These are phyloP conservation scores for Phoma sp. DNA, from an alignment of 2,329 filamentous ascomycete species.

Conservation along the genomic window DNA sequence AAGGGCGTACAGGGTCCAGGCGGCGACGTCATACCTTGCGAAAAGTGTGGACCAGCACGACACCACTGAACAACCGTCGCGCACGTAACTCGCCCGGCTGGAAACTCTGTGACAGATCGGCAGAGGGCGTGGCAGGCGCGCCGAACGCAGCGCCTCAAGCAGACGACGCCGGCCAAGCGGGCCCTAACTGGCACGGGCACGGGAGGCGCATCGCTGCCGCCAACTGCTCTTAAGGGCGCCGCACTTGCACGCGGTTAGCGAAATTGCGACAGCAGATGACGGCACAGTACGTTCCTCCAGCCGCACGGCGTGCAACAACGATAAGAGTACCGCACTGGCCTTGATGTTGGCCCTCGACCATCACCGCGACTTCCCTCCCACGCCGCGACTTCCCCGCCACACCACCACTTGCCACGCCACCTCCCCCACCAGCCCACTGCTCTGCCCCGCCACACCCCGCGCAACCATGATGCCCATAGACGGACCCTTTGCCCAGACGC, in stretches of 20 bases:
- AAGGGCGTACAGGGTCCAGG: background rate
- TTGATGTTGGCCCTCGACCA: background rate
- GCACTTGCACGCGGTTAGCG: conserved; percentile 7
- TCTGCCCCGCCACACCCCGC: background rate
- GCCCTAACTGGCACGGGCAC: background rate
- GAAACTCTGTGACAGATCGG: no score
- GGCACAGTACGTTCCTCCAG: background rate
- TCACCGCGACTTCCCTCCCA: background rate
- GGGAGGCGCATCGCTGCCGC: background rate
- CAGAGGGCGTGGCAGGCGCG: background rate
- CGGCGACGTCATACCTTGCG: background rate
- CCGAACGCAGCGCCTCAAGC: background rate
- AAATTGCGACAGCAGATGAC: conserved; percentile 10
- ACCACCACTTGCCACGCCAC: background rate
- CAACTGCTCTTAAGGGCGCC: conserved; percentile 7
- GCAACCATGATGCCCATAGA: conserved; percentile 1
- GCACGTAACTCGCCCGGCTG: background rate
- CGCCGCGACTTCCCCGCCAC: background rate
- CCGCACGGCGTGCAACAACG: background rate
- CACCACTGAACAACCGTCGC: background rate
- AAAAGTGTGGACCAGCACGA: background rate
- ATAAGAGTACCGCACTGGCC: conserved; percentile 6
- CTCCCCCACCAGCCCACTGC: background rate
- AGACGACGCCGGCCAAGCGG: background rate
- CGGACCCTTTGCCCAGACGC: background rate